Conservation (phyloP, 495 filamentous ascomycete genomes). For the Xylaria longipes region DNA sequence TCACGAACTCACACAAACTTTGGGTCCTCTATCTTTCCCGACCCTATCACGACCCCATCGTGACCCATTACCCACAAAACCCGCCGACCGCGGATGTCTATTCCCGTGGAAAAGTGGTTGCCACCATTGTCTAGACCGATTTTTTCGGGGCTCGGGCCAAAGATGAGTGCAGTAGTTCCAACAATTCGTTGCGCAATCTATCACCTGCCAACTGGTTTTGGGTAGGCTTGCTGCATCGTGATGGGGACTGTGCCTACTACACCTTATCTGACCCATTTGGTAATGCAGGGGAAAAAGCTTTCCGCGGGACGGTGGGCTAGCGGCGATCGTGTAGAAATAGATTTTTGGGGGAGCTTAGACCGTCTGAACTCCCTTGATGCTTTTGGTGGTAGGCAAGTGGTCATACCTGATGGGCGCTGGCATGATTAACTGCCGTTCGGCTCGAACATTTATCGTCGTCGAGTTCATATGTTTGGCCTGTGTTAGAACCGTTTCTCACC, state of each 20-base stretch:
- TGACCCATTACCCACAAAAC: conserved; percentile 17
- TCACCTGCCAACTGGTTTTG: conserved; percentile 10
- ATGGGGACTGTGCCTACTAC: conserved; percentile 1
- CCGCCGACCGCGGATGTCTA: conserved; percentile 19
- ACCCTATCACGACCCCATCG: conserved; percentile 8
- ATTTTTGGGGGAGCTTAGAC: neutral
- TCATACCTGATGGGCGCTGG: neutral
- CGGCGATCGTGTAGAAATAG: conserved; percentile 1
- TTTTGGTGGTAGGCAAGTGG: neutral
- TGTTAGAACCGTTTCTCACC: neutral
- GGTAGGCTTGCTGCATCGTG: conserved; percentile 12
- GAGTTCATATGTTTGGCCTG: neutral
- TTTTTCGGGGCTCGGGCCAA: neutral
- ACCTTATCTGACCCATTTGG: conserved; percentile 5
- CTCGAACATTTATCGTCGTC: neutral
- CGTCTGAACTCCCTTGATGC: neutral
- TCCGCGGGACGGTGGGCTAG: neutral
- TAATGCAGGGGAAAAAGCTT: conserved; percentile 14
- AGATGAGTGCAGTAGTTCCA: neutral
- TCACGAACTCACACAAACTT: neutral
- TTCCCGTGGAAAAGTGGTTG: neutral
- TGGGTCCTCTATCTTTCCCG: neutral
- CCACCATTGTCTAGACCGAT: neutral
- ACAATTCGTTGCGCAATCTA: neutral
- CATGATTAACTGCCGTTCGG: neutral